Base-by-base conservation (phyloP, 2,329 filamentous ascomycete genomes). In the Clarireedia homoeocarpa region DNA sequence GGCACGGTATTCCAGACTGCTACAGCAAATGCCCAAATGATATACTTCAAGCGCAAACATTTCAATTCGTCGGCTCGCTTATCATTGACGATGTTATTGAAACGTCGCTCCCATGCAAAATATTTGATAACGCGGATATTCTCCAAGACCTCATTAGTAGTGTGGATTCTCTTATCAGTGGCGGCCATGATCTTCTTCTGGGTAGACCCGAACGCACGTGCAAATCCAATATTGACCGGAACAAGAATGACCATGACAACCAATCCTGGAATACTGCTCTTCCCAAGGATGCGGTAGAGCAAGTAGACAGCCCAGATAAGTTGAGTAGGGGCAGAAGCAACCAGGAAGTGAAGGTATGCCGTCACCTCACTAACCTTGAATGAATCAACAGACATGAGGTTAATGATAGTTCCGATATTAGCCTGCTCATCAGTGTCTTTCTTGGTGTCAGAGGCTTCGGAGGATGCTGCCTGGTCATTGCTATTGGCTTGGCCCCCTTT, bases 101-200 rank as follows among this genome's bases (percentile, higher is more conserved):
- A 99, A 2, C 92, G 87, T 65, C 91, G 84, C 71, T 99, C 94
- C 94, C 94, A 99, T 0, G 94, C 92, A 70, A 99, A 99, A 72
- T 94, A 99, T 70, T 99, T 99, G 81, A 99, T 97, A 70, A 99
- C 96, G 51, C 94, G 85, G 62, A 99, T 97, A 66, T 97, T 99
- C 68, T 95, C 91, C 27, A 99, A 77, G 6, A 97, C 88, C 72
- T 99, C 94, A 70, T 99, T 99, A 5, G 94, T 99, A 4, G 91
- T 87, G 68, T 96, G 89, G 61, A 99, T 97, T 53, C 94, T 85
- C 67, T 94, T 94, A 72, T 99, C 94, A 3, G 94, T 99, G 20
- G 91, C 91, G 52, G 88, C 83, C 74, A 97, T 84, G 66, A 99
- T 97, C 62, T 84, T 82, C 74, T 95, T 95, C 69, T 96, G 94